Evolutionary conservation across 2,329 filamentous ascomycete genomes (phyloP).

Genomic region (Myriangium duriaei): DNA sequence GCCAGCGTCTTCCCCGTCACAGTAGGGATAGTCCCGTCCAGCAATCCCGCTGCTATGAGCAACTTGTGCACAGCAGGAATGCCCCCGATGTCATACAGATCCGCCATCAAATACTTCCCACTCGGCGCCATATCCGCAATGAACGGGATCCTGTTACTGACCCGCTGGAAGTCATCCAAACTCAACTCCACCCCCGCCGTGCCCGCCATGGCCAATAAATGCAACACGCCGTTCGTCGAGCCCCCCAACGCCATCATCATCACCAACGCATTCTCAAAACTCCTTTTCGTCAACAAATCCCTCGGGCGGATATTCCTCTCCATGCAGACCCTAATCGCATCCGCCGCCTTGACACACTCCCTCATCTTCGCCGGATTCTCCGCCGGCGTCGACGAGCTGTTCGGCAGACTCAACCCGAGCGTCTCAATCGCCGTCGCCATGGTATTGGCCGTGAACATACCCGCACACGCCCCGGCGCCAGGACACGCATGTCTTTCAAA

Average conservation of each 20-base stretch:
- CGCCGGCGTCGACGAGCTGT: constrained; percentile 73
- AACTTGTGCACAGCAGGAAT: constrained; percentile 78
- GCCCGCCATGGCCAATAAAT: constrained; percentile 82
- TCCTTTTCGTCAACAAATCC: constrained; percentile 64
- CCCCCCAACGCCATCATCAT: constrained; percentile 89
- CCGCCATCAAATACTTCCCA: constrained; percentile 77
- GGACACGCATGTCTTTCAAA: constrained; percentile 70
- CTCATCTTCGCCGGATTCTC: constrained; percentile 71
- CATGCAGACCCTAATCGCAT: constrained; percentile 68
- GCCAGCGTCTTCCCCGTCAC: constrained; percentile 75
- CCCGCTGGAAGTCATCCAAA: constrained; percentile 70
- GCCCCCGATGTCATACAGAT: constrained; percentile 75
- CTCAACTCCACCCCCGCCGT: constrained; percentile 67
- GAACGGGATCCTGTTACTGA: constrained; percentile 72
- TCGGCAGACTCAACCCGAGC: constrained; percentile 71
- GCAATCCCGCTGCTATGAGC: constrained; percentile 59
- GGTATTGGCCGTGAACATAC: constrained; percentile 92
- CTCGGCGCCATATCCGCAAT: constrained; percentile 75
- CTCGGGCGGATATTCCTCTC: constrained; percentile 69
- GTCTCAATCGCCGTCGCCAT: constrained; percentile 87
- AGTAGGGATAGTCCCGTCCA: constrained; percentile 68
- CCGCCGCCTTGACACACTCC: constrained; percentile 70
- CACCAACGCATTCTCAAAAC: constrained; percentile 80
- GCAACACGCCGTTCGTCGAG: constrained; percentile 77
- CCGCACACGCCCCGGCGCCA: constrained; percentile 67